Conservation (phyloP, 164 flowering plant genomes). For the Warburgia ugandensis region DNA sequence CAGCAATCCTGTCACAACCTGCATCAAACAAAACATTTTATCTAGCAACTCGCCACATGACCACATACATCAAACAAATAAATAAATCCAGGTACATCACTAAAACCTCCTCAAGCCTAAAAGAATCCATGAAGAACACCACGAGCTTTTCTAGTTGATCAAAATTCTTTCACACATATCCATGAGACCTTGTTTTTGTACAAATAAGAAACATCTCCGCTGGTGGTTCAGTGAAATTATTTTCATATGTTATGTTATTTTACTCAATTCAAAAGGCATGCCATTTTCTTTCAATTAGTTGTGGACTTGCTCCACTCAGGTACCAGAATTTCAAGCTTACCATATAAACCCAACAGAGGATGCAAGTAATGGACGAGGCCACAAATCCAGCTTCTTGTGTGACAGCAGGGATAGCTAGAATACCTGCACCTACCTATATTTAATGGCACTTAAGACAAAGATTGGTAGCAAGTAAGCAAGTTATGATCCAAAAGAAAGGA, state of each 20-base stretch:
- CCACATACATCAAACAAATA: background rate
- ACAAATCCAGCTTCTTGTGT: conserved; percentile 95
- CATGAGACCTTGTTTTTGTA: too few relatives aligned
- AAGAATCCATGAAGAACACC: too few relatives aligned
- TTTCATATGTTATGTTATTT: background rate
- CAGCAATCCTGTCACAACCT: conserved; percentile 90
- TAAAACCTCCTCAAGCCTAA: too few relatives aligned
- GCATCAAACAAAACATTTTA: conserved; percentile 15
- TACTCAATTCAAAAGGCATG: background rate
- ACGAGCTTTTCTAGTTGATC: too few relatives aligned
- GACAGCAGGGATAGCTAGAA: conserved; percentile 93
- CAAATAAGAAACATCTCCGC: too few relatives aligned
- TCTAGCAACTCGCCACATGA: too few relatives aligned
- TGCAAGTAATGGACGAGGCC: conserved; percentile 74
- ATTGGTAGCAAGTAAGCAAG: background rate
- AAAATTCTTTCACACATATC: too few relatives aligned
- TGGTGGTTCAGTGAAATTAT: too few relatives aligned
- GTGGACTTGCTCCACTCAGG: background rate
- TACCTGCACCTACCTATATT: conserved; percentile 86
- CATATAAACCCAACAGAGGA: conserved; percentile 84
- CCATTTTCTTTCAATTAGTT: background rate
- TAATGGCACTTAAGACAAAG: conserved; percentile 9
- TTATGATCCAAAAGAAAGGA: background rate
- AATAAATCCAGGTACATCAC: background rate
- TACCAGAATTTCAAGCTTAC: conserved; percentile 28